phyloP scores from a whole-genome alignment of 2,329 filamentous ascomycete genomes.

The Pezicula rhizophila region DNA sequence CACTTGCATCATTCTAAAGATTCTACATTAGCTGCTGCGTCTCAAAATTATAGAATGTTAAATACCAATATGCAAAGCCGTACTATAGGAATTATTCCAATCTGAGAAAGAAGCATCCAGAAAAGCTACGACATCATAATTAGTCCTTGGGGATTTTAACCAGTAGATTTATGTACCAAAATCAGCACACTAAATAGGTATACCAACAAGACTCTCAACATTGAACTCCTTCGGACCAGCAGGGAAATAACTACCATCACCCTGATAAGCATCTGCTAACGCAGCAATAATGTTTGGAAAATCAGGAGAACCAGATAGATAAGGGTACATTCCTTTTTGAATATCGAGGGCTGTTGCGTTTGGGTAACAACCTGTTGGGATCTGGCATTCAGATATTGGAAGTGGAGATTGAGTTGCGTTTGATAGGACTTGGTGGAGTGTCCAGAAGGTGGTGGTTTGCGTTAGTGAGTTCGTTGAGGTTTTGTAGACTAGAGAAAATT shows the following conservation, averaged over 20 bases:
- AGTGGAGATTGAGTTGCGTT: background rate
- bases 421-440: background rate
- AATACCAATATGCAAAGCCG: no score
- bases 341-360: conserved; percentile 1
- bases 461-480: no score
- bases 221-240: background rate
- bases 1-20: no score
- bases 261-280: background rate
- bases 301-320: conserved; percentile 1
- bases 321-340: background rate
- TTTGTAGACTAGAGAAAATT: background rate
- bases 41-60: no score
- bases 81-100: no score
- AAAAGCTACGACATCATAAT: no score
- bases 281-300: conserved; percentile 2
- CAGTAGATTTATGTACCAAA: no score
- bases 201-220: background rate
- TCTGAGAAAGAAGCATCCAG: no score
- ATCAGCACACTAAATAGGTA: conserved; percentile 5
- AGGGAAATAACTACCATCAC: conserved; percentile 2
- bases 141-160: no score
- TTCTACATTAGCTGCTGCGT: no score
- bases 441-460: no score
- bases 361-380: conserved; percentile 2
- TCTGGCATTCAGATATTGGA: background rate